These are phyloP conservation scores for Neurospora sp. DNA, from an alignment of 495 filamentous ascomycete species.

Conservation along the genomic window DNA sequence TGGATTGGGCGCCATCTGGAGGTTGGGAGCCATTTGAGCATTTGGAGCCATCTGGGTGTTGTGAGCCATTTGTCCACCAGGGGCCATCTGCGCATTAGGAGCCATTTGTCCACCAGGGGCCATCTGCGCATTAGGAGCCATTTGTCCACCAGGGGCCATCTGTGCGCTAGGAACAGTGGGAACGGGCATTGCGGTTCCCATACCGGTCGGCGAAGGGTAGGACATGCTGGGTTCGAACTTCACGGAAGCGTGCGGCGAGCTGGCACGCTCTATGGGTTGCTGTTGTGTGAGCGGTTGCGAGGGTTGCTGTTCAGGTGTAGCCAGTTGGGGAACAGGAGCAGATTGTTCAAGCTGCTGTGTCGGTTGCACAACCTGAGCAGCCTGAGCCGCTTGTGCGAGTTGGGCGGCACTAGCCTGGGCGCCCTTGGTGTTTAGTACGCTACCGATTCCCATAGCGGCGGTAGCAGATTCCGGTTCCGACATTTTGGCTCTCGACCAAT, in stretches of 20 bases:
- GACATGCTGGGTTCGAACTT: slow-evolving; percentile 23
- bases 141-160: slow-evolving; percentile 28
- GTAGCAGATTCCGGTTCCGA: slow-evolving; percentile 24
- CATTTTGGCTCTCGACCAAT: slow-evolving; percentile 13
- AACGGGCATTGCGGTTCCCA: slow-evolving; percentile 19
- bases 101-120: not conserved
- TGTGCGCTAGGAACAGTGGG: slow-evolving; percentile 39
- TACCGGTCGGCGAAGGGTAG: slow-evolving; percentile 27
- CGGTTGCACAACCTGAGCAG: not conserved
- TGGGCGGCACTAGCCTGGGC: slow-evolving; percentile 1
- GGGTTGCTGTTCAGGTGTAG: slow-evolving; percentile 15
- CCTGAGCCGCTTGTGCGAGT: not conserved
- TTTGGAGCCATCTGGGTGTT: not conserved
- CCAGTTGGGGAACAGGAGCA: slow-evolving; percentile 2
- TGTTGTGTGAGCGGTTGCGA: slow-evolving; percentile 8
- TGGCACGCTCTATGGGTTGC: slow-evolving; percentile 51
- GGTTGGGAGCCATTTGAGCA: not conserved
- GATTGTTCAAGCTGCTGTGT: not conserved
- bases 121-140: not conserved
- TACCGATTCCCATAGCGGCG: slow-evolving; percentile 29
- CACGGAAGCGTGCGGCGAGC: slow-evolving; percentile 62
- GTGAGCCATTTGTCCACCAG: no score
- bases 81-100: not conserved
- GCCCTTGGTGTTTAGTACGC: slow-evolving; percentile 27
- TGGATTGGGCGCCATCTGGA: not conserved